Evolutionary conservation across 768 basidiomycete species (phyloP), one percentile per base, ranked within the genome.

Genomic region (Mycena epipterygia): DNA sequence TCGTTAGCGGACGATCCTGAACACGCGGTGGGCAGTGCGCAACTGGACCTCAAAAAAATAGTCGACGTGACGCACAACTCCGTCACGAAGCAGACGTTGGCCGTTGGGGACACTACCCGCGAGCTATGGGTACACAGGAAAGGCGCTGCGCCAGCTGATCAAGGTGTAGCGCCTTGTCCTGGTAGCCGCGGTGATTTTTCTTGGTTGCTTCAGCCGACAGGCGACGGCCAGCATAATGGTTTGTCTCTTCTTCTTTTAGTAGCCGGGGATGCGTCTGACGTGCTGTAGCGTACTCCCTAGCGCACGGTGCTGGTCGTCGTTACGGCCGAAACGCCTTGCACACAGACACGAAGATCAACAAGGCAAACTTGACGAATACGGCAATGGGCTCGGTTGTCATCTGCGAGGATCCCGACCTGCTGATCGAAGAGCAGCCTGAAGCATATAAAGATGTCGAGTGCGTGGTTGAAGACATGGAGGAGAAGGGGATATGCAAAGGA

Each of bases 41-140:
- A 56, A 23, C 35, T 51, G 48, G 39, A 37, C 29, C 17, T 59
- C 61, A 55, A 57, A 73, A 61, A 84, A 58, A 76, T 83, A 25
- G 53, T 82, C 23, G 82, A 84, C 55, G 78, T 83, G 21, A 81
- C 80, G 1, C 82, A 84, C 71, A 84, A 84, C 68, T 84, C 80
- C 21, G 81, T 82, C 19, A 78, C 77, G 0, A 68, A 68, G 46
- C 76, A 79, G 48, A 21, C 73, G 7, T 48, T 78, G 25, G 49
- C 55, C 19, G 61, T 78, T 14, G 72, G 71, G 5, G 76, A 57
- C 17, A 74, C 73, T 44, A 71, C 52, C 2, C 53, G 53, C 23
- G 72, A 79, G n/a, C 65, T 81, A 44, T 84, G 82, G 81, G 67
- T 84, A 0, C 82, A 84, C 64, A 70, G 82, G n/a, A 82, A 84